Base-by-base conservation (phyloP, 805 yeast species). In the Zygotorulaspora florentina region DNA sequence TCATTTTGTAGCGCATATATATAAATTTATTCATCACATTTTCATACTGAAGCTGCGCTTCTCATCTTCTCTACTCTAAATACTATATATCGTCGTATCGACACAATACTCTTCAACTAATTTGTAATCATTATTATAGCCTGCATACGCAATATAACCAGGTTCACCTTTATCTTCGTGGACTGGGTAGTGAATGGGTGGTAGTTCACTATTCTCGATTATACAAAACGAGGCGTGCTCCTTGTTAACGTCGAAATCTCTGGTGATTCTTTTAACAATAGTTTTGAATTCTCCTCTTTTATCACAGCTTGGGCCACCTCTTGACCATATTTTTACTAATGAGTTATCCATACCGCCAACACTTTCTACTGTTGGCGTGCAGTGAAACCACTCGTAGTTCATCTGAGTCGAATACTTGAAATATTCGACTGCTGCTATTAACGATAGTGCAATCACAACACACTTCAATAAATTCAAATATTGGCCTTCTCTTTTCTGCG, bases 381-480 rank as follows among this genome's bases (percentile, higher is more conserved):
- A 72, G 44, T 72, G 76, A 53, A 72, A 68, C 74, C 73, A 70
- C 25, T 72, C 75, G 45, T 72, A 72, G 48, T 70, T 63, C 29
- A 61, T 56, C 48, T 59, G 63, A 2, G 75, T 70, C 15, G 66
- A 52, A 42, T 67, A 69, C 50, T 72, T 72, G 59, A 72, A 72
- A 48, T 69, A 71, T 50, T 72, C 75, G 2, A 68, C 72, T 3
- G 65, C 73, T 2, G 68, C 75, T 41, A 71, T 64, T 3, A 70
- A 46, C 1, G 54, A 51, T 7, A 70, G 47, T 9, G 68, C 61
- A 10, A 61, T 39, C 8, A 56, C 9, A 2, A 66, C 46, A 12
- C 65, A 66, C 35, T 63, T 55, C 13, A 70, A 39, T 1, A 71
- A 50, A 20, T 53, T 52, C 35, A 46, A 41, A 26, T 56, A 27